Base-by-base conservation (phyloP, 2,329 filamentous ascomycete species). In the Botrytis squamosa region DNA sequence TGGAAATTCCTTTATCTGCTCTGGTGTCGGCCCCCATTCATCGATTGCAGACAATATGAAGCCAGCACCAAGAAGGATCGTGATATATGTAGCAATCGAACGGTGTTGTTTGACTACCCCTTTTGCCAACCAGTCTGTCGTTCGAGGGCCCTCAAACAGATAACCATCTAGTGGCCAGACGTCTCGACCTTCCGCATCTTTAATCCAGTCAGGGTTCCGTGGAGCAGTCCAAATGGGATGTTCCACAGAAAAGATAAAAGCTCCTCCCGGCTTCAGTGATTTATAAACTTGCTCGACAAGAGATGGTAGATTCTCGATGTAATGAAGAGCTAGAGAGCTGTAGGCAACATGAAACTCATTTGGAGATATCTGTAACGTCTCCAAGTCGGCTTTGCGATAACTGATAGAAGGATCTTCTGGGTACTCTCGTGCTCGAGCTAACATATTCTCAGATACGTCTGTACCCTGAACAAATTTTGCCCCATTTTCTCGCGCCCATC, bases 171-270 rank as follows among this genome's bases (percentile, higher is more conserved):
- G 75, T 44, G 81, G 82, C 85, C 85, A 86, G 36, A 81, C 80
- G 46, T 77, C 79, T n/a, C 77, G 74, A n/a, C 79, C 79, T n/a
- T 81, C 74, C n/a, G 79, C 77, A 29, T 80, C 80, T 25, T 77
- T 75, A 20, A 81, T 76, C 33, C 82, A 81, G 14, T 75, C 75
- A 14, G 80, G 80, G 38, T 78, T 80, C 10, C 77, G 80, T 60
- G 84, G 84, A 9, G 84, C 83, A n/a, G 84, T 85, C 74, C 81
- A 83, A 67, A 86, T 82, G 0, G 85, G 85, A 74, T 87, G 85
- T 76, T 86, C 85, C 59, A 86, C 81, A 0, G 84, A 84, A 76
- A 86, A 86, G 14, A 98, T 90, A 80, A 99, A 97, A 3, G 94
- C 93, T 71, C 89, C 88, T 40, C 46, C 8, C 18, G 25, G 33